A percentile compares a stretch with the other conserved stretches of the same genome.
These are phyloP conservation scores for Malus hybrid DNA, from an alignment of 331 rosid genomes.

Conservation along the genomic window DNA sequence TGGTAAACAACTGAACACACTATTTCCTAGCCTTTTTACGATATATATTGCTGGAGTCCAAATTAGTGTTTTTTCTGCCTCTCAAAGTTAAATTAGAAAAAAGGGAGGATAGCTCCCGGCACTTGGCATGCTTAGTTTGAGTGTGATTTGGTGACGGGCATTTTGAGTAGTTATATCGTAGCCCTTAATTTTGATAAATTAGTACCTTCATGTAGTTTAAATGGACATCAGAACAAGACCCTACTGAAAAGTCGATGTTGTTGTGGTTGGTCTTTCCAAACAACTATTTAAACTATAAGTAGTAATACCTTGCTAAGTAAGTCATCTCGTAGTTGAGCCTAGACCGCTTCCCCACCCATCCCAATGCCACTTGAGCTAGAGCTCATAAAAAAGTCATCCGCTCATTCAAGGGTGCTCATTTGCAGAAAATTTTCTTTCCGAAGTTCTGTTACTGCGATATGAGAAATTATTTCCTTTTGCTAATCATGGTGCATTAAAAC, in stretches of 20 bases:
- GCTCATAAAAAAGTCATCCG: too few species aligned
- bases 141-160: not conserved
- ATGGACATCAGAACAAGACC: too few species aligned
- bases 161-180: not conserved
- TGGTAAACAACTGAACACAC: slow-evolving; percentile 30
- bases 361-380: not conserved
- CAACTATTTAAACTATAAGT: not conserved
- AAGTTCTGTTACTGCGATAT: not conserved
- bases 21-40: not conserved
- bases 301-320: not conserved
- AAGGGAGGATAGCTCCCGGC: not conserved
- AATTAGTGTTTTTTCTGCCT: not conserved
- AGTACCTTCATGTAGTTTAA: too few species aligned
- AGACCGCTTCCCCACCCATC: not conserved
- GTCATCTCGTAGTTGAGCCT: not conserved
- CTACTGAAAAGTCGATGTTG: too few species aligned
- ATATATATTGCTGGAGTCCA: not conserved
- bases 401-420: not conserved
- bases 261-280: too few species aligned
- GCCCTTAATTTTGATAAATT: too few species aligned
- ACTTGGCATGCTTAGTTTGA: not conserved
- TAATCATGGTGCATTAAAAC: not conserved
- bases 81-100: not conserved
- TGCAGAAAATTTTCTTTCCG: not conserved
- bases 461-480: not conserved